A percentile compares a stretch with the other conserved stretches of the same genome.
Conservation (phyloP, 495 filamentous ascomycete genomes). For the Neurospora pannonica region DNA sequence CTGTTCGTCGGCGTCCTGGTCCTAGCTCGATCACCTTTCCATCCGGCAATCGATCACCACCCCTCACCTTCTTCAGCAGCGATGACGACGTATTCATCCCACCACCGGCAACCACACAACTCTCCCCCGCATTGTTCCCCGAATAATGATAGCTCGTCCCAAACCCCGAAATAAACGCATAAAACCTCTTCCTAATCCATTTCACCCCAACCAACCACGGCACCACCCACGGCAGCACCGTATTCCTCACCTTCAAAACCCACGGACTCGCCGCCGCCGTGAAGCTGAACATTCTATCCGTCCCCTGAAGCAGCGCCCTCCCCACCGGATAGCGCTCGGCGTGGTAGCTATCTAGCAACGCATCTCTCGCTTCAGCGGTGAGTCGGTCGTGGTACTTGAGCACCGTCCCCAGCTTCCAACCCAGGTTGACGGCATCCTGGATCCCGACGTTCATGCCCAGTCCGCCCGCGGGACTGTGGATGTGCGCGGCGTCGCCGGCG, state of each 20-base stretch:
- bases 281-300: conserved; percentile 28
- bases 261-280: conserved; percentile 22
- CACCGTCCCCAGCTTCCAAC: conserved; percentile 43
- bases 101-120: conserved; percentile 13
- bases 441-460: conserved; percentile 57
- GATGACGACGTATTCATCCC: background rate
- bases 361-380: conserved; percentile 5
- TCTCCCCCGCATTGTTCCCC: conserved; percentile 9
- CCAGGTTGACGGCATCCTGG: conserved; percentile 49
- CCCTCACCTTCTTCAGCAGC: conserved; percentile 13
- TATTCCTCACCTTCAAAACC: conserved; percentile 22
- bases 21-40: conserved; percentile 9
- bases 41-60: conserved; percentile 28
- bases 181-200: conserved; percentile 10
- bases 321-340: conserved; percentile 30
- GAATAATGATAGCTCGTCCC: conserved; percentile 25
- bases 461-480: conserved; percentile 46
- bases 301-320: conserved; percentile 23
- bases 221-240: conserved; percentile 23
- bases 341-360: conserved; percentile 29
- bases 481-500: conserved; percentile 51
- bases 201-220: conserved; percentile 21
- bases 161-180: conserved; percentile 29
- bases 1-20: background rate
- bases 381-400: conserved; percentile 7